Conservation (phyloP, 225 moss, liverwort and hornwort genomes). For the Bryum argenteum region DNA sequence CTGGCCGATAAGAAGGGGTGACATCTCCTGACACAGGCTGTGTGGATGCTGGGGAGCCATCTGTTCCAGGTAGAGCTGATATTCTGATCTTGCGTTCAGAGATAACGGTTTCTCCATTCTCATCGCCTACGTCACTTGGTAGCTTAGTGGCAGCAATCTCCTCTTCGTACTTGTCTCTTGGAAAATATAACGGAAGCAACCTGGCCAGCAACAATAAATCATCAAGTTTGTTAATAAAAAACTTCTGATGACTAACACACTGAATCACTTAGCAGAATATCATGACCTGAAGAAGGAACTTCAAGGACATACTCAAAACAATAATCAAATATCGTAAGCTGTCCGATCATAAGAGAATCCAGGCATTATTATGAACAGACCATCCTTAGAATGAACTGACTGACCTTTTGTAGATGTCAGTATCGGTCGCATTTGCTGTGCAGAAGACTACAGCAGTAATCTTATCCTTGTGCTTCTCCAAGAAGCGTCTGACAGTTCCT, state of each 20-base stretch:
- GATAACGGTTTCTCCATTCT: slow-evolving; percentile 95
- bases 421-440: slow-evolving; percentile 71
- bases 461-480: slow-evolving; percentile 92
- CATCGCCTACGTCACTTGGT: slow-evolving; percentile 94
- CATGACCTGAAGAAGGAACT: slow-evolving; percentile 5
- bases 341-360: slow-evolving; percentile 3
- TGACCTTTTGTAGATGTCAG: slow-evolving; percentile 96
- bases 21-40: slow-evolving; percentile 55
- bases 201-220: slow-evolving; percentile 45
- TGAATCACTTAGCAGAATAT: not conserved
- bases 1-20: slow-evolving; percentile 43
- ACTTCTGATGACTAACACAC: not conserved
- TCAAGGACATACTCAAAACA: slow-evolving; percentile 7
- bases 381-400: slow-evolving; percentile 10
- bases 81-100: slow-evolving; percentile 99
- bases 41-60: slow-evolving; percentile 47
- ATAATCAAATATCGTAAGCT: slow-evolving; percentile 7
- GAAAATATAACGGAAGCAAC: slow-evolving; percentile 94
- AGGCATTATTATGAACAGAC: slow-evolving; percentile 14
- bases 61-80: slow-evolving; percentile 79
- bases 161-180: slow-evolving; percentile 90
- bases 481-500: slow-evolving; percentile 94
- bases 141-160: slow-evolving; percentile 77
- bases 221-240: slow-evolving; percentile 14
- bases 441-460: slow-evolving; percentile 90